Conservation (phyloP, 2,329 filamentous ascomycete genomes). For the Ceratocystis colombiana region DNA sequence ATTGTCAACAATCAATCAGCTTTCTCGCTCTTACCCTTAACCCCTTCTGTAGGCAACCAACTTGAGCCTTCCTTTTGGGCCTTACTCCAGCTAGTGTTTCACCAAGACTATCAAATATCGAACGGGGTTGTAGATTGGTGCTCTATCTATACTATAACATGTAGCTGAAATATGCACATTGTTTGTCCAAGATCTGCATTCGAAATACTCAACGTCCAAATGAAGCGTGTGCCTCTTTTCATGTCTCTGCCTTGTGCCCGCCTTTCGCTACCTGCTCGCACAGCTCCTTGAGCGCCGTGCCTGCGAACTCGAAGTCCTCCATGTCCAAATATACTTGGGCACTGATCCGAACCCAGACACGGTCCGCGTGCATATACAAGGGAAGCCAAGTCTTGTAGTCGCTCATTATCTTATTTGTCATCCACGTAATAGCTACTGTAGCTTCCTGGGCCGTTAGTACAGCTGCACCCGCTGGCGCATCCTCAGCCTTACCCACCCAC, state of each 20-base stretch:
- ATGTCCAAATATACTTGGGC: slow-evolving; percentile 77
- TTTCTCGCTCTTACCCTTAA: no score
- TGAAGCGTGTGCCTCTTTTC: neutral
- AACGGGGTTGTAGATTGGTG: no score
- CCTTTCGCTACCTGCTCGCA: slow-evolving; percentile 35
- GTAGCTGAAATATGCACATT: no score
- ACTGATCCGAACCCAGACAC: slow-evolving; percentile 63
- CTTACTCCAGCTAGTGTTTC: no score
- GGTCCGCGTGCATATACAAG: slow-evolving; percentile 48
- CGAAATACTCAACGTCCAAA: neutral
- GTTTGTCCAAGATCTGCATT: no score
- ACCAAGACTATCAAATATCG: no score
- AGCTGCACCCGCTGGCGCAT: slow-evolving; percentile 29
- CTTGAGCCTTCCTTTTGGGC: no score
- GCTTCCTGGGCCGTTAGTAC: slow-evolving; percentile 32
- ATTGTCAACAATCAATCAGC: neutral
- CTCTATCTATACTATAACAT: no score
- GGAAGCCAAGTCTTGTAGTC: slow-evolving; percentile 65
- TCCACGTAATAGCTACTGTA: slow-evolving; percentile 45
- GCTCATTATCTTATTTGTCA: slow-evolving; percentile 42
- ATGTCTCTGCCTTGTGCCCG: slow-evolving; percentile 26
- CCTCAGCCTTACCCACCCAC: slow-evolving; percentile 28
- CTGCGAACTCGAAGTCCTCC: slow-evolving; percentile 66
- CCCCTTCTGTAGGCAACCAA: no score
- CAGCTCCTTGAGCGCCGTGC: slow-evolving; percentile 44